Conservation (phyloP, 495 filamentous ascomycete genomes). For the Diplogelasinospora grovesii region DNA sequence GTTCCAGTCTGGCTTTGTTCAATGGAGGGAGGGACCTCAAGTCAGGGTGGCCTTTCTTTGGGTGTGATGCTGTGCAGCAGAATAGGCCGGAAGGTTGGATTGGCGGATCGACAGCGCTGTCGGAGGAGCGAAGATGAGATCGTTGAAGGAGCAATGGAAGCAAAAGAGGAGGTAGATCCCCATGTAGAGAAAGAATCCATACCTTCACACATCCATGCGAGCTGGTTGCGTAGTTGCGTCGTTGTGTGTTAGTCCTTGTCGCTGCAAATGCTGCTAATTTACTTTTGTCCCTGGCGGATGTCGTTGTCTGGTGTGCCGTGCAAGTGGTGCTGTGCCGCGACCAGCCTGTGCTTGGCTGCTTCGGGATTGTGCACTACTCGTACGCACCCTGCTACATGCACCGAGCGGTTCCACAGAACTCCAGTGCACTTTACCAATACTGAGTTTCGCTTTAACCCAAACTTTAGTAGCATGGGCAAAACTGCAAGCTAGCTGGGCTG, state of each 20-base stretch:
- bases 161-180: conserved; percentile 21
- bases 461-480: too few species aligned
- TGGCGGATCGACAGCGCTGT: too few species aligned
- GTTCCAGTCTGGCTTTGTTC: too few species aligned
- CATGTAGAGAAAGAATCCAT: conserved; percentile 23
- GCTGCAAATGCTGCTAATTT: conserved; percentile 33
- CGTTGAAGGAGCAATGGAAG: neutral
- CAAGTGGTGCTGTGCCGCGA: conserved; percentile 22
- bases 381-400: too few species aligned
- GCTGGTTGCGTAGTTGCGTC: conserved; percentile 25
- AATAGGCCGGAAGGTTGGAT: too few species aligned
- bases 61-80: too few species aligned
- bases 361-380: too few species aligned
- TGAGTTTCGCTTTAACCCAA: too few species aligned
- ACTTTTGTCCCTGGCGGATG: conserved; percentile 32
- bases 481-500: too few species aligned
- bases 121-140: neutral
- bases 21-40: neutral
- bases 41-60: neutral
- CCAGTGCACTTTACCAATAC: too few species aligned
- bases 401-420: too few species aligned
- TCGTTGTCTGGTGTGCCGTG: conserved; percentile 28
- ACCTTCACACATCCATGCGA: conserved; percentile 25
- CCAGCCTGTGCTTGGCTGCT: too few species aligned
- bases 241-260: conserved; percentile 26